These are phyloP conservation scores for Acorus calamus DNA, from an alignment of 106 monocot species.

Conservation along the genomic window DNA sequence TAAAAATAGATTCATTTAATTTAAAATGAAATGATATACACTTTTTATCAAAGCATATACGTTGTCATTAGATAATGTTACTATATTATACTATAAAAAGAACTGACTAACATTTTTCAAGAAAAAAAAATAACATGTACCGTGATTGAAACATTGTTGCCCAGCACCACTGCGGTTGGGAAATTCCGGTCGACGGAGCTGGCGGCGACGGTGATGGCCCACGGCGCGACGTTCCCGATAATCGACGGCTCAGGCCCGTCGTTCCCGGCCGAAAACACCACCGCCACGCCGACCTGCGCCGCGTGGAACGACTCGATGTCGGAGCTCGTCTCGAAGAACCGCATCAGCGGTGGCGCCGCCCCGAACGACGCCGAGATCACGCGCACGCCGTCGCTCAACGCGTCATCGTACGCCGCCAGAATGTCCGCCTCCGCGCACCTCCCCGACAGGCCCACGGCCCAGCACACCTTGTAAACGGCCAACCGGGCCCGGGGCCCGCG, in stretches of 20 bases:
- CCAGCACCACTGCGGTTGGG: constrained; percentile 36
- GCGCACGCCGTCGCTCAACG: constrained; percentile 47
- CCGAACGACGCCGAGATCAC: constrained; percentile 71
- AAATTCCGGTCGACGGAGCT: constrained; percentile 48
- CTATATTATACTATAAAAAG: no score
- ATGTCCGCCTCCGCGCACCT: constrained; percentile 69
- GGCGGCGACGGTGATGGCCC: constrained; percentile 57
- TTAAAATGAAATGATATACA: no score
- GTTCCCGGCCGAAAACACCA: constrained; percentile 73
- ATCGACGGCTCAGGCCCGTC: constrained; percentile 47
- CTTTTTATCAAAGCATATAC: no score
- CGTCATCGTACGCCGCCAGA: constrained; percentile 64
- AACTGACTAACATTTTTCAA: no score
- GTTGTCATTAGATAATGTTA: no score
- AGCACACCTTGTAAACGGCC: constrained; percentile 74
- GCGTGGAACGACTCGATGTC: constrained; percentile 76
- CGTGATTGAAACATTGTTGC: constrained; percentile 39
- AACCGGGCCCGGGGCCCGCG: constrained; percentile 41
- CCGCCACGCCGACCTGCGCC: constrained; percentile 35
- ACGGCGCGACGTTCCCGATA: constrained; percentile 66
- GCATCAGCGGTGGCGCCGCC: constrained; percentile 35
- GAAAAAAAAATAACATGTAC: constrained; percentile 6
- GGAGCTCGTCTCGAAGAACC: constrained; percentile 26
- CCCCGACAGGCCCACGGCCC: constrained; percentile 39
- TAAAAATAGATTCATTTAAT: no score